Evolutionary conservation across 2,329 filamentous ascomycete species (phyloP).

Genomic region (Huntiella decipiens): DNA sequence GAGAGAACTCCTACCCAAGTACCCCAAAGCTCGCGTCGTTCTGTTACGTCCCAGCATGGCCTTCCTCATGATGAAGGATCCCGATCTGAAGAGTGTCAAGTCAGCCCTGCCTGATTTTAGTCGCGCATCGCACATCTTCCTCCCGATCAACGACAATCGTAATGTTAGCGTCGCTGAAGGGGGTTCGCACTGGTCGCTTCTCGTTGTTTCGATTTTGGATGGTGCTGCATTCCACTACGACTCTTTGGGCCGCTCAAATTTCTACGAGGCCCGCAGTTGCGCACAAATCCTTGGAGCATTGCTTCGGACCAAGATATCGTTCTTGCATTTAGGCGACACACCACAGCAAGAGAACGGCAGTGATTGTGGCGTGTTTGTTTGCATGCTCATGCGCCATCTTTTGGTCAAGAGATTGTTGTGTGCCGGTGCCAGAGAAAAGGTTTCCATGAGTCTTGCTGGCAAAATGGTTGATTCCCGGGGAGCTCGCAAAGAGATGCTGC

Average conservation of each 20-base stretch:
- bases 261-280: conserved; percentile 49
- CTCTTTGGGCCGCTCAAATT: conserved; percentile 59
- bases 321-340: conserved; percentile 65
- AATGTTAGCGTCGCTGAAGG: conserved; percentile 65
- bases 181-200: conserved; percentile 84
- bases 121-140: conserved; percentile 75
- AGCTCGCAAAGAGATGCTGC: conserved; percentile 77
- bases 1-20: conserved; percentile 63
- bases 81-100: conserved; percentile 33
- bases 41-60: conserved; percentile 86
- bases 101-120: conserved; percentile 65
- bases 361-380: conserved; percentile 93
- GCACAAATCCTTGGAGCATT: conserved; percentile 50
- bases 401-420: conserved; percentile 64
- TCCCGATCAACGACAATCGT: conserved; percentile 80
- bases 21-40: conserved; percentile 67
- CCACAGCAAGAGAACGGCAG: conserved; percentile 83
- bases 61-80: conserved; percentile 68
- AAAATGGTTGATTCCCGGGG: conserved; percentile 64
- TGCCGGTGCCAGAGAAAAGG: conserved; percentile 65
- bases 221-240: conserved; percentile 95
- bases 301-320: conserved; percentile 47
- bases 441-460: conserved; percentile 82
- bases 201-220: conserved; percentile 76
- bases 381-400: conserved; percentile 86